Evolutionary conservation across 2,329 filamentous ascomycete species (phyloP).

Genomic region (Rugonectria rugulosa): DNA sequence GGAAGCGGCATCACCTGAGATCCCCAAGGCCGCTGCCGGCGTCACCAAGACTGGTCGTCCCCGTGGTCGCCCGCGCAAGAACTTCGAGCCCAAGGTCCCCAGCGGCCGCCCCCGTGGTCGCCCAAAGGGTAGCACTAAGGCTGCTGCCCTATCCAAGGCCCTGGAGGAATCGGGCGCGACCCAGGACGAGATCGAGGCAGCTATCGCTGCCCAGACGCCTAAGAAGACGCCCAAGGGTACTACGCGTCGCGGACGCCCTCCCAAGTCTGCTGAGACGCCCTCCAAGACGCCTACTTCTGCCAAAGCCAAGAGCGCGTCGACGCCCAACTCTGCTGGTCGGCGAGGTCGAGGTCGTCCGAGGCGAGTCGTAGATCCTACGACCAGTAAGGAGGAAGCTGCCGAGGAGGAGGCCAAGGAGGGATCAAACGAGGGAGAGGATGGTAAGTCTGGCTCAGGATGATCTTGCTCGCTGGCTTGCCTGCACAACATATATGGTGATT

Average conservation of each 20-base stretch:
- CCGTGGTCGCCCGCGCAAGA: conserved; percentile 53
- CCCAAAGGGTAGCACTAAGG: conserved; percentile 51
- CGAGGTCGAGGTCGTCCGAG: conserved; percentile 45
- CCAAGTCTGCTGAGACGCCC: conserved; percentile 35
- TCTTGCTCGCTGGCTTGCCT: no score
- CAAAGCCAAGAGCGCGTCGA: conserved; percentile 4
- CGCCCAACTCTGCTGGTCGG: conserved; percentile 31
- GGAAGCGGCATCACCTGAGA: conserved; percentile 24
- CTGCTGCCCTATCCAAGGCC: conserved; percentile 22
- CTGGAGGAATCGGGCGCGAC: conserved; percentile 13
- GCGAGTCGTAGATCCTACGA: conserved; percentile 34
- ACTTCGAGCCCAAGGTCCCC: conserved; percentile 45
- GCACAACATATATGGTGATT: not conserved
- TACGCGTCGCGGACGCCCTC: conserved; percentile 42
- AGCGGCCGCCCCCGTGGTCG: conserved; percentile 58
- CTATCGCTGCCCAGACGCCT: conserved; percentile 15
- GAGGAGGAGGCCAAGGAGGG: conserved; percentile 15
- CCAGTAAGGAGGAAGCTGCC: conserved; percentile 37
- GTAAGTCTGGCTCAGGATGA: conserved; percentile 4
- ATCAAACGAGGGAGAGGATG: conserved; percentile 25
- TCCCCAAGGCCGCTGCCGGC: conserved; percentile 45
- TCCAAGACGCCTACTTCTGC: conserved; percentile 19
- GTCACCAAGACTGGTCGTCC: conserved; percentile 52
- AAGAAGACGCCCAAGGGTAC: conserved; percentile 24
- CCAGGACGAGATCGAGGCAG: conserved; percentile 11